Conservation (phyloP, 2,329 filamentous ascomycete species). For the Cryphonectria parasitica region DNA sequence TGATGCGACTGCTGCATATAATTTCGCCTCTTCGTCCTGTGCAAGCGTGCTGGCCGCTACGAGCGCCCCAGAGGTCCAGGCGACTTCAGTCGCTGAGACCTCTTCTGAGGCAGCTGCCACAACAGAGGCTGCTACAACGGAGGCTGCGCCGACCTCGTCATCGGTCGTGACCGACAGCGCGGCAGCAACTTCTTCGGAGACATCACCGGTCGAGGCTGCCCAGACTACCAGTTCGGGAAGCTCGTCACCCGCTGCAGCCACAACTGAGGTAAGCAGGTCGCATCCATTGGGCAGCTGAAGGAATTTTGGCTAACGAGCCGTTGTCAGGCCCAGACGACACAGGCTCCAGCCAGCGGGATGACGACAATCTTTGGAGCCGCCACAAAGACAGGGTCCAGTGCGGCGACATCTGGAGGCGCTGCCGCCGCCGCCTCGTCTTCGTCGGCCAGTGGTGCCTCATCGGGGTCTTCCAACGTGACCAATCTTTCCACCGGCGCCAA, state of each 20-base stretch:
- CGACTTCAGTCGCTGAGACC: conserved; percentile 10
- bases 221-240: conserved; percentile 11
- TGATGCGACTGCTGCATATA: conserved; percentile 29
- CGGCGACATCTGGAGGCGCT: conserved; percentile 14
- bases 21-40: conserved; percentile 32
- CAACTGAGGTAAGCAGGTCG: conserved; percentile 20
- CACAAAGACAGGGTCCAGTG: conserved; percentile 7
- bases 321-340: background rate
- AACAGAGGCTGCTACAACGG: conserved; percentile 16
- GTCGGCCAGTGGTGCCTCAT: conserved; percentile 12
- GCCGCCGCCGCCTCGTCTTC: conserved; percentile 21
- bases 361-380: conserved; percentile 14
- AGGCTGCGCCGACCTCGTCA: conserved; percentile 16
- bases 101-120: conserved; percentile 17
- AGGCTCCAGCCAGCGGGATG: conserved; percentile 14
- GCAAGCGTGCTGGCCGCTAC: conserved; percentile 17
- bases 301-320: background rate
- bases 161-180: conserved; percentile 4
- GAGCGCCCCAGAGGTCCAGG: conserved; percentile 9
- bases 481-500: conserved; percentile 48
- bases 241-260: conserved; percentile 12
- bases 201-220: conserved; percentile 10
- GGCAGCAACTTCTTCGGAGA: conserved; percentile 16
- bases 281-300: background rate
- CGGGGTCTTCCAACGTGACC: conserved; percentile 8